phyloP scores from a whole-genome alignment of 768 basidiomycete genomes.

The Lactifluus rugatus region DNA sequence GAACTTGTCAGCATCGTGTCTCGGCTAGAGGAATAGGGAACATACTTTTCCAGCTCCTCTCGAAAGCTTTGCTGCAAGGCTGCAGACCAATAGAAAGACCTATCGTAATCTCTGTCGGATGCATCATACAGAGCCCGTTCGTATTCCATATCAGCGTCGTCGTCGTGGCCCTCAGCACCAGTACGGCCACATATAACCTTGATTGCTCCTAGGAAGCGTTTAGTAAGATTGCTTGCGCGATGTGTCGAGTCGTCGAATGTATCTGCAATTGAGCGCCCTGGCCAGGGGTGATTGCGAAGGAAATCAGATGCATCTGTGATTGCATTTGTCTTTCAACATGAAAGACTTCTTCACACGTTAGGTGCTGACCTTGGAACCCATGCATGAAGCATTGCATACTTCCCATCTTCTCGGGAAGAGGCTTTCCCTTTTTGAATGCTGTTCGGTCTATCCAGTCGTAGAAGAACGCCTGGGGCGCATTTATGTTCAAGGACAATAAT shows the following conservation, averaged over 20 bases:
- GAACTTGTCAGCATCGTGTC: constrained; percentile 14
- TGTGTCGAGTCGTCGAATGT: constrained; percentile 82
- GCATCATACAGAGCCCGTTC: constrained; percentile 59
- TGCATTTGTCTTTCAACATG: neutral
- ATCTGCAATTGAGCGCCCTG: constrained; percentile 72
- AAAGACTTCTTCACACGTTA: neutral
- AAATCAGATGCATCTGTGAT: constrained; percentile 75
- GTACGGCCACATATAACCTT: constrained; percentile 82
- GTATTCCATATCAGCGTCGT: constrained; percentile 67
- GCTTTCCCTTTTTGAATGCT: constrained; percentile 74
- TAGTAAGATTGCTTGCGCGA: constrained; percentile 56
- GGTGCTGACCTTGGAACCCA: constrained; percentile 56
- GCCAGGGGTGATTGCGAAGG: constrained; percentile 78
- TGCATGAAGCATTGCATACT: constrained; percentile 85
- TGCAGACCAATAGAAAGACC: constrained; percentile 77
- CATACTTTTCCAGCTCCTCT: constrained; percentile 82
- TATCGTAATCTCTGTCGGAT: constrained; percentile 46
- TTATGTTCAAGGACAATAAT: neutral
- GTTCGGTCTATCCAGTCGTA: constrained; percentile 87
- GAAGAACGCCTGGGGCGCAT: constrained; percentile 60
- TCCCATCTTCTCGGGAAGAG: constrained; percentile 79
- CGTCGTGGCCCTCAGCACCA: constrained; percentile 54
- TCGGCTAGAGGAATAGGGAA: neutral
- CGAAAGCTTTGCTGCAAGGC: constrained; percentile 72
- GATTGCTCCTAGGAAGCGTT: constrained; percentile 56